Base-by-base conservation (phyloP, 176 grass and related monocot genomes). In the Alopecurus myosuroides region DNA sequence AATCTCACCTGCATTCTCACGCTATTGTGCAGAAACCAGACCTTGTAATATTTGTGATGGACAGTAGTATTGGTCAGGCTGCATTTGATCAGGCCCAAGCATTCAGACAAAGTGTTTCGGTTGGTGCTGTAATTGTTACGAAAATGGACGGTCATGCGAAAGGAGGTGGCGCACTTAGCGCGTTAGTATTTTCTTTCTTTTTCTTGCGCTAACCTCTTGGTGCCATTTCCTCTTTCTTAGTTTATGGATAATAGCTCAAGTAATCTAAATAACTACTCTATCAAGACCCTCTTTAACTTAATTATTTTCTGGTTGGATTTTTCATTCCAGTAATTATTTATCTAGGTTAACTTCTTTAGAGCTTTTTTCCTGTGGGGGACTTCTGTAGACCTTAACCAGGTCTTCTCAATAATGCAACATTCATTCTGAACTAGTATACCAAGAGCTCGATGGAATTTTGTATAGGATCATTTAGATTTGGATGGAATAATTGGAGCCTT, bases 1-100 rank as follows among this genome's bases (percentile, higher is more conserved):
- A 79, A 67, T 29, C 50, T 82, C 13, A 77, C 19, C 3, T 9
- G 18, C 11, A 69, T 81, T 62, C 17, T 85, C 68, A 85, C 85
- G 37, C 29, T 86, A 89, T 62, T 52, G 22, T 86, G 83, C 87
- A 98, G 96, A 98, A 95, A 92, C 93, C 93, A 77, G 93, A 98
- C 84, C 78, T 95, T 51, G 91, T 98, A 34, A 92, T 98, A 85
- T 98, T 98, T 92, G 96, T 98, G 56, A 98, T 98, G 96, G 96
- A 98, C 68, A 92, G 96, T 53, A 98, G 96, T 87, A 98, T 98
- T 50, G 96, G 96, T 76, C 96, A 95, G 86, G 96, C 96, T 83
- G 91, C 96, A 79, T 95, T 98, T 92, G 93, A 95, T 94, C 93
- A 98, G 79, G 96, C 93, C 76, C 96, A 98, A 87, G 96, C 96